A percentile compares a stretch with the other conserved stretches of the same genome.
Conservation (phyloP, 306 rosid species). For the Sphenostylis stenocarpa region DNA sequence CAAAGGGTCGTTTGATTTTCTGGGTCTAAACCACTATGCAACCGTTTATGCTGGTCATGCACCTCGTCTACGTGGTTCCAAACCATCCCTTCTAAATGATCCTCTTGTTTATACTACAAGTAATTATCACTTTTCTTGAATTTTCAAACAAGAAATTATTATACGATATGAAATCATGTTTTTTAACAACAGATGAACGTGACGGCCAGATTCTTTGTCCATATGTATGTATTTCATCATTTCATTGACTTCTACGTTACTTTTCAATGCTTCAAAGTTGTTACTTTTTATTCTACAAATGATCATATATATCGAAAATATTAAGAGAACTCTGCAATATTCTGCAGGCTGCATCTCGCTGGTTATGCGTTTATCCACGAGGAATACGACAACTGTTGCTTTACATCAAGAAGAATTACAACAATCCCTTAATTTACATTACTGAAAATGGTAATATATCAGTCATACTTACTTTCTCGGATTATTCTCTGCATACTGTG, state of each 20-base stretch:
- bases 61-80: constrained; percentile 24
- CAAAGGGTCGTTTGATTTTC: constrained; percentile 41
- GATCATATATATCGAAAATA: background rate
- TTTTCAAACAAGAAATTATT: background rate
- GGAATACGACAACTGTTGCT: constrained; percentile 40
- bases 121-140: constrained; percentile 24
- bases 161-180: no score
- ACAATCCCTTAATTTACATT: constrained; percentile 43
- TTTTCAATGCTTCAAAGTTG: constrained; percentile 4
- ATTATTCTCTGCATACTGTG: background rate
- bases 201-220: constrained; percentile 36
- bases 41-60: constrained; percentile 39
- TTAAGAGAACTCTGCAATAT: background rate
- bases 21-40: constrained; percentile 41
- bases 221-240: constrained; percentile 34
- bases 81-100: constrained; percentile 35
- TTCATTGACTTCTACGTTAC: constrained; percentile 1
- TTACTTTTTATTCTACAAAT: background rate
- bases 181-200: constrained; percentile 35
- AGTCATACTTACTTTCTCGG: background rate
- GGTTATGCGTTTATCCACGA: constrained; percentile 44
- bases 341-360: constrained; percentile 39
- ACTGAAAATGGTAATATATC: constrained; percentile 45
- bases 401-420: constrained; percentile 37
- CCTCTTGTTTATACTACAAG: constrained; percentile 35